A percentile compares a stretch with the other conserved stretches of the same genome.
Conservation (phyloP, 768 basidiomycete species). For the Lactifluus pinguis region DNA sequence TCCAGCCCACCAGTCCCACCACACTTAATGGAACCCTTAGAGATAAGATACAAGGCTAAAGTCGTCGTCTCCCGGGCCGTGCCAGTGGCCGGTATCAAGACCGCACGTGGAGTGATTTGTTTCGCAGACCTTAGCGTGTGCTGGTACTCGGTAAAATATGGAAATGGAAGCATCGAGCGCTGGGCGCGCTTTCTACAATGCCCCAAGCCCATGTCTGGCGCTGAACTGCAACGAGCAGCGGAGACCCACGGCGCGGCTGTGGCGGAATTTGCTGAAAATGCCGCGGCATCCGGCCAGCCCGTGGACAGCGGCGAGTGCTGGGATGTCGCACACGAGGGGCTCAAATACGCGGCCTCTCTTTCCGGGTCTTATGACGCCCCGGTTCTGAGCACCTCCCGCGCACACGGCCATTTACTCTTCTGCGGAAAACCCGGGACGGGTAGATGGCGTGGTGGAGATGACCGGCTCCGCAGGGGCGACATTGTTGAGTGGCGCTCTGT, state of each 20-base stretch:
- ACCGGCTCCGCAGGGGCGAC: conserved; percentile 43
- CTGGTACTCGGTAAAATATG: conserved; percentile 38
- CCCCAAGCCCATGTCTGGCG: conserved; percentile 29
- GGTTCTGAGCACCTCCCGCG: conserved; percentile 38
- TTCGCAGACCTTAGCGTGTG: conserved; percentile 43
- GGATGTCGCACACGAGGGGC: conserved; percentile 46
- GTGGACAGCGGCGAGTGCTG: conserved; percentile 50
- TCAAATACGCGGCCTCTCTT: conserved; percentile 34
- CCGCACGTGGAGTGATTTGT: conserved; percentile 31
- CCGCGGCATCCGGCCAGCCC: conserved; percentile 32
- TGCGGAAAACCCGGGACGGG: conserved; percentile 24
- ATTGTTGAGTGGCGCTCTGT: conserved; percentile 45
- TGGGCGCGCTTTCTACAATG: conserved; percentile 32
- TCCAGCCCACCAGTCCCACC: conserved; percentile 27
- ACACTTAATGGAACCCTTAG: conserved; percentile 22
- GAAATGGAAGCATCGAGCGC: conserved; percentile 26
- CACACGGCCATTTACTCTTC: conserved; percentile 48
- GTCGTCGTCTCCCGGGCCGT: conserved; percentile 26
- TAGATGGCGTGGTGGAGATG: conserved; percentile 44
- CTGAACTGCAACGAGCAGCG: conserved; percentile 33
- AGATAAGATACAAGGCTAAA: conserved; percentile 23
- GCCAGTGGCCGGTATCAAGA: conserved; percentile 23
- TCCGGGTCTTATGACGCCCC: conserved; percentile 37
- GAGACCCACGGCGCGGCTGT: conserved; percentile 43
- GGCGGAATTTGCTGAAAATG: conserved; percentile 39